phyloP scores from a whole-genome alignment of 2,329 filamentous ascomycete genomes.

The Samsoniella hepiali region DNA sequence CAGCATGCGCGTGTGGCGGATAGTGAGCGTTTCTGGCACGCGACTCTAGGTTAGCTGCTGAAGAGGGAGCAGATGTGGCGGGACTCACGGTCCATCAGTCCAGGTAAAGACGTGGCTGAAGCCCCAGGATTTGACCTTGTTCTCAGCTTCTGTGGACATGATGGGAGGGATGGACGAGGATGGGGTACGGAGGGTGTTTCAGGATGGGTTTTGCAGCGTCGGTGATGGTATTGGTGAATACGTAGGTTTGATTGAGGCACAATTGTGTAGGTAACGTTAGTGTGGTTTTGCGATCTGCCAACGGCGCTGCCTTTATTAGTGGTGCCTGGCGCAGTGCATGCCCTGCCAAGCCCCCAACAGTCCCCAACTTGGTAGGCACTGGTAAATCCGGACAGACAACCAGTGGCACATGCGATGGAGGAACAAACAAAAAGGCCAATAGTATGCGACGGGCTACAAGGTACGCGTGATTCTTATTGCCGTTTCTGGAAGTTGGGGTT shows the following conservation, averaged over 20 bases:
- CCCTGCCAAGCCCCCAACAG: too few relatives aligned
- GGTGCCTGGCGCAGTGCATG: too few relatives aligned
- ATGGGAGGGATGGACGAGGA: neutral
- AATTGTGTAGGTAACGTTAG: neutral
- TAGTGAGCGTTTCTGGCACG: conserved; percentile 62
- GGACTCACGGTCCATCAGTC: conserved; percentile 64
- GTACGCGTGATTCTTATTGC: neutral
- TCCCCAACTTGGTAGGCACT: too few relatives aligned
- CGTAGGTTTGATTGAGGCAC: neutral
- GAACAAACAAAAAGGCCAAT: too few relatives aligned
- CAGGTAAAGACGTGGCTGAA: conserved; percentile 69
- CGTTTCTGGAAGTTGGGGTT: neutral
- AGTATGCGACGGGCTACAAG: neutral
- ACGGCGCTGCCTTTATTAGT: too few relatives aligned
- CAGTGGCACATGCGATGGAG: too few relatives aligned
- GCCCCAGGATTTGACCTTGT: conserved; percentile 65
- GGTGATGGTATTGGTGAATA: neutral
- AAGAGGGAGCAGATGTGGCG: neutral
- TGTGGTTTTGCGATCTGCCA: too few relatives aligned
- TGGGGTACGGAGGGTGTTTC: neutral
- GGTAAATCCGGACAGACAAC: too few relatives aligned
- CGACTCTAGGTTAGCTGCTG: conserved; percentile 7
- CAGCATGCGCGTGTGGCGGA: conserved; percentile 61
- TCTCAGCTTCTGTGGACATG: conserved; percentile 42
- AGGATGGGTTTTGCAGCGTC: neutral